phyloP scores from a whole-genome alignment of 495 filamentous ascomycete species.

The Penicillium subrubescens region DNA sequence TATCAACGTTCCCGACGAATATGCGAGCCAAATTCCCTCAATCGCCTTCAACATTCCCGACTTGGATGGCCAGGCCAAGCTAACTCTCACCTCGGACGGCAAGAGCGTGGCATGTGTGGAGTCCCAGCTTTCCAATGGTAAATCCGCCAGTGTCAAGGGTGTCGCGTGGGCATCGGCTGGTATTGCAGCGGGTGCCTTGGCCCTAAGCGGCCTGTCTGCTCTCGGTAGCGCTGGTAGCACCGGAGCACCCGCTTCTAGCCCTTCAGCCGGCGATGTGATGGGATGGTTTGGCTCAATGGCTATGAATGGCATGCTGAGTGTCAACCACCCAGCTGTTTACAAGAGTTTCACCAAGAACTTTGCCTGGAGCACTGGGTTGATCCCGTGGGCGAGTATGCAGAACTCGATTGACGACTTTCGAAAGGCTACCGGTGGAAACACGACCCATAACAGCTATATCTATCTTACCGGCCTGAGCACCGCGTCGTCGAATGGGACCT shows the following conservation, averaged over 20 bases:
- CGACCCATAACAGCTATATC: slow-evolving; percentile 74
- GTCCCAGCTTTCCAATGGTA: slow-evolving; percentile 82
- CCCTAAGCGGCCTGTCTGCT: slow-evolving; percentile 73
- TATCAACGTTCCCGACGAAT: slow-evolving; percentile 68
- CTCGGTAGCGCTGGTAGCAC: slow-evolving; percentile 62
- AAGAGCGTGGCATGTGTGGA: slow-evolving; percentile 78
- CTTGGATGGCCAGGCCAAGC: slow-evolving; percentile 81
- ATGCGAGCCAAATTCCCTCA: slow-evolving; percentile 74
- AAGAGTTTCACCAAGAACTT: slow-evolving; percentile 90
- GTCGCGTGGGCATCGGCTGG: slow-evolving; percentile 85
- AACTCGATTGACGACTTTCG: slow-evolving; percentile 85
- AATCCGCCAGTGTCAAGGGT: slow-evolving; percentile 70
- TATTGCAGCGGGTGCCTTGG: slow-evolving; percentile 82
- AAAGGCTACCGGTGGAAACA: slow-evolving; percentile 76
- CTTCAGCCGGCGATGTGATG: slow-evolving; percentile 84
- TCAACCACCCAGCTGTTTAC: slow-evolving; percentile 84
- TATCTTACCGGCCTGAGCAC: slow-evolving; percentile 66
- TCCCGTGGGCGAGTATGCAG: slow-evolving; percentile 82
- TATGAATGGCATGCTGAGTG: slow-evolving; percentile 93
- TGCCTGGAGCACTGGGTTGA: slow-evolving; percentile 82
- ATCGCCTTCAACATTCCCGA: slow-evolving; percentile 93
- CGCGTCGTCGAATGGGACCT: slow-evolving; percentile 37
- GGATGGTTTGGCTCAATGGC: slow-evolving; percentile 92
- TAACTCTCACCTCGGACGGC: slow-evolving; percentile 67
- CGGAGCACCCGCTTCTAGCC: slow-evolving; percentile 71